Evolutionary conservation across 31 red algal species (phyloP), one percentile per base, ranked within the genome.

Genomic region (Odonthalia washingtoniensis): DNA sequence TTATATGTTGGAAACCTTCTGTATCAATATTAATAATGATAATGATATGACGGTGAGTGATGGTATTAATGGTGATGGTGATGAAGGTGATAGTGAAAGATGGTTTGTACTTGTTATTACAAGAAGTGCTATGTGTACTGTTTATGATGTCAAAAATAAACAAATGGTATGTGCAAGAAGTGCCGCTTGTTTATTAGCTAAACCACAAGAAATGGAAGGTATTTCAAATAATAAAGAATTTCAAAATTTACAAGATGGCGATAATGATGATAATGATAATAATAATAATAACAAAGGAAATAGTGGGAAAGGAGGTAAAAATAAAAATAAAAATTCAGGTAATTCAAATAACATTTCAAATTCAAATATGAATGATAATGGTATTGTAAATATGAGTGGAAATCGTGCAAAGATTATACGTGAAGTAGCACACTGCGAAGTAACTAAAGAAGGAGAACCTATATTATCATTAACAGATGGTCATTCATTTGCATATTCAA

Each of bases 401-500:
- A 57, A 14, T 9, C 80, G 80, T 2, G 76, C 83, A 5, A 79
- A 81, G 43, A 62, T 90, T 12, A 72, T 76, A 33, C 75, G 93
- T 28, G 80, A 87, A 57, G 84, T 95, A 46, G 75, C 86, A 17
- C 66, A 74, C 35, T 83, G 94, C 45, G 45, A 82, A 63, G 94
- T 96, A 1, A 90, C 94, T 9, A 70, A 52, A 28, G 14, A 37
- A 16, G 90, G 91, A 17, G 95, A 97, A 64, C 90, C 95, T 17
- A 89, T 93, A 46, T 60, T 97, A 12, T 49, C 78, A 26, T 52
- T 97, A 30, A 90, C 90, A 5, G 95, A 97, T 57, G 90, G 95
- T 41, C 77, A 90, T 84, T 86, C 83, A 18, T 97, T 93, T 80
- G 80, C 93, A 21, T 93, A 90, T 67, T 87, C 86, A 14, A 67